Conservation (phyloP, 2,329 filamentous ascomycete species). For the Aspergillus fischeri region DNA sequence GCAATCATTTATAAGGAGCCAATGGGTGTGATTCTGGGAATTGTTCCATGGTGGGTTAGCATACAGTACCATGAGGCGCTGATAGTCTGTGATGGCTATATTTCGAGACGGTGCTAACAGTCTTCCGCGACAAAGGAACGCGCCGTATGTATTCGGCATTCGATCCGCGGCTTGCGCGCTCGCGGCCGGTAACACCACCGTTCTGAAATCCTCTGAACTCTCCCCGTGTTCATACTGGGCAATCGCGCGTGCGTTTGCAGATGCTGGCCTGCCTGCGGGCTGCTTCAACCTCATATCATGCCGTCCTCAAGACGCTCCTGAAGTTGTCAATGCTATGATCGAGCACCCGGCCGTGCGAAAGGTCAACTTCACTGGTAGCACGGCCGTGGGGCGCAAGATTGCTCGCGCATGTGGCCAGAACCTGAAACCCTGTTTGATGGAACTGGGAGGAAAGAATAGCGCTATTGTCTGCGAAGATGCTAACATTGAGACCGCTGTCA, state of each 20-base stretch:
- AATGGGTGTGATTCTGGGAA: slow-evolving; percentile 70
- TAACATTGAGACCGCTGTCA: slow-evolving; percentile 60
- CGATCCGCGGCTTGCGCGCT: slow-evolving; percentile 58
- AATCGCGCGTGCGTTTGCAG: slow-evolving; percentile 58
- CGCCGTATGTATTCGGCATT: slow-evolving; percentile 48
- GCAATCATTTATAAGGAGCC: slow-evolving; percentile 69
- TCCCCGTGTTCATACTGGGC: slow-evolving; percentile 60
- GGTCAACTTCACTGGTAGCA: slow-evolving; percentile 72
- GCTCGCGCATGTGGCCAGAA: slow-evolving; percentile 62
- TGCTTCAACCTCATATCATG: slow-evolving; percentile 70
- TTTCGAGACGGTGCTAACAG: background rate
- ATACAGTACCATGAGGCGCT: no score
- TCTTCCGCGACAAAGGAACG: slow-evolving; percentile 42
- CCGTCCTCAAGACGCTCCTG: slow-evolving; percentile 56
- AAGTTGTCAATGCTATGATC: slow-evolving; percentile 65
- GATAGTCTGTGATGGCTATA: background rate
- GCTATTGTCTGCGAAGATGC: slow-evolving; percentile 77
- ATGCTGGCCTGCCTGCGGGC: slow-evolving; percentile 70
- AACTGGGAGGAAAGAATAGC: slow-evolving; percentile 76
- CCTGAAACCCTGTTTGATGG: slow-evolving; percentile 73
- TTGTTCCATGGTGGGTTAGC: slow-evolving; percentile 67
- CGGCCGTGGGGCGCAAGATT: slow-evolving; percentile 65
- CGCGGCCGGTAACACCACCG: slow-evolving; percentile 65
- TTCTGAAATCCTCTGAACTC: slow-evolving; percentile 67
- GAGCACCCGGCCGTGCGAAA: slow-evolving; percentile 63